Evolutionary conservation across 352 stramenopile species (phyloP).

Genomic region (Pythium periplocum): DNA sequence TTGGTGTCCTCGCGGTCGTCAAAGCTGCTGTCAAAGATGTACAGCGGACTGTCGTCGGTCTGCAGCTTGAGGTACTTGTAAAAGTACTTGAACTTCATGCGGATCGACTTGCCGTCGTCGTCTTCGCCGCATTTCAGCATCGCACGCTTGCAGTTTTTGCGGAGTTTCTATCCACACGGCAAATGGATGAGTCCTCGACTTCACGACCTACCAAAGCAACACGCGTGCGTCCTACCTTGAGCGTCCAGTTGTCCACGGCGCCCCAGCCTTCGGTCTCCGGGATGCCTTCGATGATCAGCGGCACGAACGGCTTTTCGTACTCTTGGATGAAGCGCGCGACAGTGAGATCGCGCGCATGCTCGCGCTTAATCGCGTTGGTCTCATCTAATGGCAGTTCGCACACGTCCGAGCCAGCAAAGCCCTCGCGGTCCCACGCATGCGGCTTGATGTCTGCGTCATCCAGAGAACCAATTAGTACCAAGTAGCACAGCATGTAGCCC

Average conservation of each 20-base stretch:
- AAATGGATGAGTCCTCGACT: background rate
- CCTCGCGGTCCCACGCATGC: conserved; percentile 61
- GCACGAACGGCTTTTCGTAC: conserved; percentile 70
- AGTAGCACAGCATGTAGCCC: too few species aligned
- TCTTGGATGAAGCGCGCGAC: conserved; percentile 81
- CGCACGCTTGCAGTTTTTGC: conserved; percentile 72
- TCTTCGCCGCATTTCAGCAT: conserved; percentile 80
- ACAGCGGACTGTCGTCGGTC: conserved; percentile 90
- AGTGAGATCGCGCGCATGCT: conserved; percentile 69
- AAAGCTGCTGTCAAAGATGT: conserved; percentile 97
- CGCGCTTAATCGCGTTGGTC: conserved; percentile 57
- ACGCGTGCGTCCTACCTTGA: conserved; percentile 32
- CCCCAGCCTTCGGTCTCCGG: conserved; percentile 73
- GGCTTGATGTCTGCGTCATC: conserved; percentile 54
- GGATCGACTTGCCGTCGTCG: conserved; percentile 69
- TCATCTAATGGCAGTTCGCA: conserved; percentile 72
- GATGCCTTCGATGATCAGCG: conserved; percentile 82
- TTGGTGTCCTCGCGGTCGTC: conserved; percentile 80
- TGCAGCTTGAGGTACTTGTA: conserved; percentile 65
- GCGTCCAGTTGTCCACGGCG: conserved; percentile 63
- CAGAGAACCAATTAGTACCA: too few species aligned
- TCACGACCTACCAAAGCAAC: too few species aligned
- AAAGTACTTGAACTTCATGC: conserved; percentile 84
- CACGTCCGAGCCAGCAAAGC: conserved; percentile 77
- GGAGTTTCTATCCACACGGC: conserved; percentile 29